A percentile compares a stretch with the other conserved stretches of the same genome.
Conservation (phyloP, 495 filamentous ascomycete species). For the Aspergillus taichungensis region DNA sequence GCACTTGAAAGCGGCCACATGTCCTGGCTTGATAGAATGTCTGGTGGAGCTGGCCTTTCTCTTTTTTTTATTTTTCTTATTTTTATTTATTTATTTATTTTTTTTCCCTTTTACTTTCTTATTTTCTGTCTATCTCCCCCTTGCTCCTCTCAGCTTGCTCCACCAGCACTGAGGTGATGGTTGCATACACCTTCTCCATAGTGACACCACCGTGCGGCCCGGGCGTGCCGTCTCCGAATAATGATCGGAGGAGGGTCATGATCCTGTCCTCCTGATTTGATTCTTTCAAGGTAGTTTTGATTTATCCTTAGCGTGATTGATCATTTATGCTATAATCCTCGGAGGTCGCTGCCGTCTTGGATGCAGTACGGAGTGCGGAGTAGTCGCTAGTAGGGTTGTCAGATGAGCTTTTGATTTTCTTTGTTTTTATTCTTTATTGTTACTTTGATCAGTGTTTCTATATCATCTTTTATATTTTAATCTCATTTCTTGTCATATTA, state of each 20-base stretch:
- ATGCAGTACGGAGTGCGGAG: constrained; percentile 9
- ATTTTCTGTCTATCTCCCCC: too few relatives aligned
- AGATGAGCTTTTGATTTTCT: background rate
- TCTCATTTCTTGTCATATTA: background rate
- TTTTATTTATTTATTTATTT: too few relatives aligned
- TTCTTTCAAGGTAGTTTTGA: background rate
- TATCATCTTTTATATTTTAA: too few relatives aligned
- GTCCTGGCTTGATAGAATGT: constrained; percentile 11
- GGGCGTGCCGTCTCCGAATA: too few relatives aligned
- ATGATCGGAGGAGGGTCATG: too few relatives aligned
- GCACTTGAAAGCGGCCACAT: constrained; percentile 20
- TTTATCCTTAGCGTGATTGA: too few relatives aligned
- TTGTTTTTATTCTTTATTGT: constrained; percentile 1
- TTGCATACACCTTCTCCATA: too few relatives aligned
- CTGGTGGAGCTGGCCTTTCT: constrained; percentile 4
- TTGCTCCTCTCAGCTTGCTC: too few relatives aligned
- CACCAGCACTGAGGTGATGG: too few relatives aligned
- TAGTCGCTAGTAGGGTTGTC: background rate
- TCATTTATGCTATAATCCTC: too few relatives aligned
- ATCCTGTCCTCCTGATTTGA: background rate
- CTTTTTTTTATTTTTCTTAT: background rate
- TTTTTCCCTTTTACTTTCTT: too few relatives aligned
- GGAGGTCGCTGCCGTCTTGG: constrained; percentile 6
- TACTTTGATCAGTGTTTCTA: background rate
- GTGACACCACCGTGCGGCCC: too few relatives aligned